Evolutionary conservation across 129 eudicot genomes (phyloP).

Genomic region (Pseudognaphalium luteoalbum): DNA sequence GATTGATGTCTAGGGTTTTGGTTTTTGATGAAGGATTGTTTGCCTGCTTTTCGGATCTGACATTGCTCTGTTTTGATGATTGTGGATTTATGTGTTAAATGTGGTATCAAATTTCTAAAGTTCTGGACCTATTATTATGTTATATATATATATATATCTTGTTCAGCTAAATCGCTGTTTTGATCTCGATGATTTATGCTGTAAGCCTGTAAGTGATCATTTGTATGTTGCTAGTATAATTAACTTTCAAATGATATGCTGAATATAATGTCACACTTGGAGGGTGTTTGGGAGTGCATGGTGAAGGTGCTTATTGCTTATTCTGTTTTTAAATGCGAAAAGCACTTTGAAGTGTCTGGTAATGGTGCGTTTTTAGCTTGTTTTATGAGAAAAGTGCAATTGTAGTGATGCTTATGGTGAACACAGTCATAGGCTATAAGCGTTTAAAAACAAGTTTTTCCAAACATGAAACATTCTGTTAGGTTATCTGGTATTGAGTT

Average conservation of each 20-base stretch:
- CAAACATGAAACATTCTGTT: neutral
- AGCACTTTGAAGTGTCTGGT: neutral
- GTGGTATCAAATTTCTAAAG: slow-evolving; percentile 2
- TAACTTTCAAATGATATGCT: neutral
- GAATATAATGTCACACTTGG: neutral
- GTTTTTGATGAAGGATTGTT: slow-evolving; percentile 22
- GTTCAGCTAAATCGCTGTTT: neutral
- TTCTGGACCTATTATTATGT: slow-evolving; percentile 2
- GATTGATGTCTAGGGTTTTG: slow-evolving; percentile 29
- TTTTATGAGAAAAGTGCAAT: too few species aligned
- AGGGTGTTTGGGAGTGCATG: neutral
- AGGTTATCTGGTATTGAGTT: neutral
- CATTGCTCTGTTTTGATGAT: slow-evolving; percentile 8
- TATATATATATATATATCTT: too few species aligned
- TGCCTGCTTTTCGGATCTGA: slow-evolving; percentile 14
- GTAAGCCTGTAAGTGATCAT: neutral
- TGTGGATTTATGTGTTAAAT: slow-evolving; percentile 26
- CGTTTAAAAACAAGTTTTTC: too few species aligned
- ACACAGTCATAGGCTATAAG: too few species aligned
- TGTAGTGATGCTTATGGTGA: neutral
- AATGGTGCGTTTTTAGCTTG: neutral
- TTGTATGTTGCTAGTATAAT: neutral
- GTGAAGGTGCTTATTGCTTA: neutral
- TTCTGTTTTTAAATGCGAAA: neutral
- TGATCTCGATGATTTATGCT: neutral